These are phyloP conservation scores for Fraxinus floribunda DNA, from an alignment of 305 asterid genomes.

Conservation along the genomic window DNA sequence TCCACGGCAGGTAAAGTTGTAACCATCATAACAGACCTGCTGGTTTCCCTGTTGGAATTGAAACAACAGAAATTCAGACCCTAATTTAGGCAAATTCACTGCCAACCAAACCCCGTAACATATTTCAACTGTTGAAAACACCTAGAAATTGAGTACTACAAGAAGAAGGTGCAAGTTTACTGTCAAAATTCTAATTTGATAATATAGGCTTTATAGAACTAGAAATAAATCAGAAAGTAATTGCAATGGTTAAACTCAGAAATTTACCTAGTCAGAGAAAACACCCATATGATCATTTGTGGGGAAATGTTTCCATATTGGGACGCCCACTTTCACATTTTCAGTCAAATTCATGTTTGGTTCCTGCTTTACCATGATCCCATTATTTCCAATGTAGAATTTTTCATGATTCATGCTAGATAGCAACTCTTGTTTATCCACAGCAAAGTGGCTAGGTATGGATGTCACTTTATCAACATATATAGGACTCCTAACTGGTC, in stretches of 20 bases:
- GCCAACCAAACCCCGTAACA: constrained; percentile 4
- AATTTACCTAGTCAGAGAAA: constrained; percentile 59
- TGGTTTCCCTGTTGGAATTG: background rate
- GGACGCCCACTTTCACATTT: constrained; percentile 41
- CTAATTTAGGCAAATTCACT: background rate
- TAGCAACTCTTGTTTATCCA: constrained; percentile 44
- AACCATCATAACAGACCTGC: background rate
- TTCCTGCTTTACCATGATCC: constrained; percentile 64
- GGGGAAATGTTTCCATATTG: constrained; percentile 34
- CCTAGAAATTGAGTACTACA: background rate
- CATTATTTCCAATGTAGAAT: constrained; percentile 33
- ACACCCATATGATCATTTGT: constrained; percentile 53
- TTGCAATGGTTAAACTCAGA: background rate
- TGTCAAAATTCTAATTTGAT: constrained; percentile 9
- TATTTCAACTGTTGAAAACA: constrained; percentile 3
- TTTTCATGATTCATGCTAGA: constrained; percentile 38
- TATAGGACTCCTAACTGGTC: constrained; percentile 34
- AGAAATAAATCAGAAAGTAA: constrained; percentile 5
- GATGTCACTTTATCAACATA: constrained; percentile 43
- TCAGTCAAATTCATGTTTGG: constrained; percentile 44
- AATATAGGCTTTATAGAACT: constrained; percentile 12
- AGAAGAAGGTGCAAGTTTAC: background rate
- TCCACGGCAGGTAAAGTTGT: background rate
- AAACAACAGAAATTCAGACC: background rate
- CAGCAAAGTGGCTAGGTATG: constrained; percentile 64